A percentile compares a stretch with the other conserved stretches of the same genome.
These are phyloP conservation scores for Exsudoporus frostii DNA, from an alignment of 768 basidiomycete genomes.

Conservation along the genomic window DNA sequence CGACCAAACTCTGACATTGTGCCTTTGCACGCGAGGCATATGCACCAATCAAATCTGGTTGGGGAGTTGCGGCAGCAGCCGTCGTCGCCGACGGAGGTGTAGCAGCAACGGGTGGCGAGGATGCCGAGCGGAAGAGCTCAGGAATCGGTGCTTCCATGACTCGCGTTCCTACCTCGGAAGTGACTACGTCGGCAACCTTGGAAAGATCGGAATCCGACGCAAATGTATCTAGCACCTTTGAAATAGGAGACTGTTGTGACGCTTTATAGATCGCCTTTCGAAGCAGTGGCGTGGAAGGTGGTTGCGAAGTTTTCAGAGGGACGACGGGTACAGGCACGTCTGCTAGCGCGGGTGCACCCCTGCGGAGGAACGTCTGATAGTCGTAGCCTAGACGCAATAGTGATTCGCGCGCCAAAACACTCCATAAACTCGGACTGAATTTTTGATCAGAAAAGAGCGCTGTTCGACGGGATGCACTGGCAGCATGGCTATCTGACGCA, in stretches of 20 bases:
- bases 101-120: constrained; percentile 13
- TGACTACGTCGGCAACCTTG: constrained; percentile 47
- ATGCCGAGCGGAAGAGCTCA: constrained; percentile 47
- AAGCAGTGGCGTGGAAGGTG: constrained; percentile 36
- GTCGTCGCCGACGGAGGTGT: constrained; percentile 9
- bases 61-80: background rate
- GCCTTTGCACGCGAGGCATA: constrained; percentile 2
- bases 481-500: constrained; percentile 41
- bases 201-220: constrained; percentile 58
- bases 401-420: constrained; percentile 51
- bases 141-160: constrained; percentile 38
- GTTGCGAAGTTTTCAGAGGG: constrained; percentile 28
- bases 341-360: constrained; percentile 41
- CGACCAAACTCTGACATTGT: constrained; percentile 1
- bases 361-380: constrained; percentile 61
- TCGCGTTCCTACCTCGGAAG: constrained; percentile 28
- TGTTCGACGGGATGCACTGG: constrained; percentile 44
- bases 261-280: constrained; percentile 41
- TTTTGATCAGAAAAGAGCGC: constrained; percentile 69
- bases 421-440: constrained; percentile 62
- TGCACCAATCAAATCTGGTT: background rate
- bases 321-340: constrained; percentile 21
- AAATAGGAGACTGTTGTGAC: constrained; percentile 45
- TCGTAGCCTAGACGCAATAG: constrained; percentile 63
- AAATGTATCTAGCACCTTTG: constrained; percentile 51